A percentile compares a stretch with the other conserved stretches of the same genome.
phyloP scores from a whole-genome alignment of 2,329 filamentous ascomycete genomes.

The Plectosphaerella sp. region DNA sequence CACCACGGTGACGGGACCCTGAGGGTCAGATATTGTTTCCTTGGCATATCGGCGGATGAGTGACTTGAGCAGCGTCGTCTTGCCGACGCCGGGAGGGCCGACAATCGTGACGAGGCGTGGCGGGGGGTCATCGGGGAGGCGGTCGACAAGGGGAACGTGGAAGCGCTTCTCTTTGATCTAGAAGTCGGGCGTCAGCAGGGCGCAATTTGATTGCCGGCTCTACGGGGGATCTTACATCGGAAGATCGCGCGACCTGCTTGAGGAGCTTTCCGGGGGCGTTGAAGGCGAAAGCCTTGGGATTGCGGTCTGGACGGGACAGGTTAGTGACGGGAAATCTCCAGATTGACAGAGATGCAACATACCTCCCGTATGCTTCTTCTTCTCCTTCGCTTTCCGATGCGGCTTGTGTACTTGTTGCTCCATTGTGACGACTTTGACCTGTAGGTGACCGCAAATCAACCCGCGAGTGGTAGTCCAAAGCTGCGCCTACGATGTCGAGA shows the following conservation, averaged over 20 bases:
- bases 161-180: conserved; percentile 92
- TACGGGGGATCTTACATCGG: conserved; percentile 50
- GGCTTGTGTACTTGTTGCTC: conserved; percentile 80
- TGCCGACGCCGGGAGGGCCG: conserved; percentile 90
- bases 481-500: background rate
- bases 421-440: conserved; percentile 45
- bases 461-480: no score
- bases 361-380: conserved; percentile 66
- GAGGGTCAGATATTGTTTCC: conserved; percentile 84
- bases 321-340: conserved; percentile 12
- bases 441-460: background rate
- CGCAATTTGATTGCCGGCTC: background rate
- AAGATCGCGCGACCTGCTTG: conserved; percentile 67
- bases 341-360: conserved; percentile 13
- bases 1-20: conserved; percentile 90
- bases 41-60: conserved; percentile 93
- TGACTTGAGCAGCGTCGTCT: conserved; percentile 93
- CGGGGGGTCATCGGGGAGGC: conserved; percentile 90
- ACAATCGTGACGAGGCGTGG: conserved; percentile 91
- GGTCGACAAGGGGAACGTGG: conserved; percentile 94
- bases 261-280: conserved; percentile 76
- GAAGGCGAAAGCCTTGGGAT: conserved; percentile 88
- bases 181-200: background rate
- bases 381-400: conserved; percentile 84
- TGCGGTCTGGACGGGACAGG: conserved; percentile 50